Percentiles rank a stretch among this genome's conserved stretches.
Evolutionary conservation across 306 rosid genomes (phyloP).

Genomic region (Delonix regia): DNA sequence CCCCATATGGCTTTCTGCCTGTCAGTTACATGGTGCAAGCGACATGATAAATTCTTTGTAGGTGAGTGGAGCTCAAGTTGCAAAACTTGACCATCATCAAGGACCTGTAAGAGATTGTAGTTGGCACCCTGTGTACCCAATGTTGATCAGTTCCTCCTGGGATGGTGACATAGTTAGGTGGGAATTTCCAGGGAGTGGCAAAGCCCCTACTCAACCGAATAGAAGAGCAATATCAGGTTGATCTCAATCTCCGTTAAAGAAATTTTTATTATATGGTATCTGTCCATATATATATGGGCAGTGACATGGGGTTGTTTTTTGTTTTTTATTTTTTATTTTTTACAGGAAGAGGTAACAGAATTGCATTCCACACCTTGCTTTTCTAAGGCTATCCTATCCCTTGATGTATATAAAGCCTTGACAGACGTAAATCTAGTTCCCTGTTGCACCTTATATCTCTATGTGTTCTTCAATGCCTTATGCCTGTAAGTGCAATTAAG

Average conservation of each 20-base stretch:
- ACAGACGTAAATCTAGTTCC: neutral
- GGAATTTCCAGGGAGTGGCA: conserved; percentile 54
- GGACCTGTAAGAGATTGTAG: conserved; percentile 61
- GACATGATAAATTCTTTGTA: neutral
- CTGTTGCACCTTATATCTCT: neutral
- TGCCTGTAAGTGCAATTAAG: neutral
- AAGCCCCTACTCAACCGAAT: conserved; percentile 31
- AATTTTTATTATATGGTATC: conserved; percentile 19
- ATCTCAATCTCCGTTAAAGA: conserved; percentile 36
- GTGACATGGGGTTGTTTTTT: neutral
- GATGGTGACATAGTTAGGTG: conserved; percentile 61
- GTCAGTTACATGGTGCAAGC: neutral
- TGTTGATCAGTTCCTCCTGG: conserved; percentile 55
- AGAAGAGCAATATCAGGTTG: conserved; percentile 26
- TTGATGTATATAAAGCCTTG: neutral
- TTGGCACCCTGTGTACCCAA: conserved; percentile 61
- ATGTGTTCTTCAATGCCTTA: neutral
- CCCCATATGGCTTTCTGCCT: neutral
- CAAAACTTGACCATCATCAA: conserved; percentile 55
- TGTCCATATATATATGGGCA: conserved; percentile 33
- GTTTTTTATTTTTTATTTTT: neutral
- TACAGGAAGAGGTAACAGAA: conserved; percentile 14
- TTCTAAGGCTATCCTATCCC: neutral
- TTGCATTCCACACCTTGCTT: conserved; percentile 17
- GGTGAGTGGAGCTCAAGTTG: conserved; percentile 64